Base-by-base conservation (phyloP, 768 basidiomycete species). In the Kwoniella pini region DNA sequence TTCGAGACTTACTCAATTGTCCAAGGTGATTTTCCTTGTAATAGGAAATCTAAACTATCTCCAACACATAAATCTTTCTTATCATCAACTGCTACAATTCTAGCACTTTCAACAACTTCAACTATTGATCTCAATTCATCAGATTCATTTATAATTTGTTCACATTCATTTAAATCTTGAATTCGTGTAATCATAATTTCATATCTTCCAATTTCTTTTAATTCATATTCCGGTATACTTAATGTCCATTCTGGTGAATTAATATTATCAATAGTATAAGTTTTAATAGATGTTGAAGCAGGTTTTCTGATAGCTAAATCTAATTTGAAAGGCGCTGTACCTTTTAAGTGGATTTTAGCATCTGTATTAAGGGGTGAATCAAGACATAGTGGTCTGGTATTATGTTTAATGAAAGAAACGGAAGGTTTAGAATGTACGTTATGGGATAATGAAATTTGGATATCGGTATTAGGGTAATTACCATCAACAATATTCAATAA, bases 1-100 rank as follows among this genome's bases (percentile, higher is more conserved):
- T 13, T 39, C 4, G 15, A 36, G 30, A 69, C 70, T 69, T 54
- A 71, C 65, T 86, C 87, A 53, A 97, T 85, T 3, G 85, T 87
- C 92, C 93, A 98, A 3, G 95, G 92, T 15, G 93, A 88, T 30
- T 85, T 89, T 43, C 96, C 96, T 78, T 96, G 91, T 15, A 99
- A 82, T 73, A 94, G 87, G 83, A 96, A 98, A 64, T 91, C 91
- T 9, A 89, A 83, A 27, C 86, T 82, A 61, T 97, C 92, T 9
- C 94, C 95, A 1, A 90, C 88, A 79, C 96, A 99, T 62, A 89
- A 87, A 71, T 98, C 87, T 67, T 82, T 82, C 57, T 85, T 83
- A 57, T 87, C 81, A 68, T 89, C 88, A 67, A 92, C 85, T 4
- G 95, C 88, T 45, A 91, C 83, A 55, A 99, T 92, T 12, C 90